Conservation (phyloP, 129 eudicot genomes). For the Centella asiatica region DNA sequence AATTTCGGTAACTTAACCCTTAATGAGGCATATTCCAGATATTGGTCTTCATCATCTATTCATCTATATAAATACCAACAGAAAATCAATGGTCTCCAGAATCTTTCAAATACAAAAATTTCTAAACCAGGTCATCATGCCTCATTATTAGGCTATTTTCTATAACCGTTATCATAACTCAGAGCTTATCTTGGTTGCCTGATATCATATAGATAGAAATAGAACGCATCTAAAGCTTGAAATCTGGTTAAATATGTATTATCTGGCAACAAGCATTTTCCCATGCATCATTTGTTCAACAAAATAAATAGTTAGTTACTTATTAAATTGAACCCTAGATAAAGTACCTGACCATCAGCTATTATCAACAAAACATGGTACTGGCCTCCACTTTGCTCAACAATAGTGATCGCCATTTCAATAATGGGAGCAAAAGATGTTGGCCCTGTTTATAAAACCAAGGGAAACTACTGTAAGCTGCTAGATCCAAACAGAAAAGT, state of each 20-base stretch:
- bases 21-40: too few relatives aligned
- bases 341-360: constrained; percentile 97
- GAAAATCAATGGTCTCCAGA: too few relatives aligned
- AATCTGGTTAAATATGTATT: background rate
- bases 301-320: background rate
- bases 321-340: too few relatives aligned
- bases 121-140: background rate
- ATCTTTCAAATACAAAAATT: too few relatives aligned
- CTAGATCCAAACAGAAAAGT: constrained; percentile 8
- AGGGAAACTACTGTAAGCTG: background rate
- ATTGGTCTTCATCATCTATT: too few relatives aligned
- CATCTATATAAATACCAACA: too few relatives aligned
- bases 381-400: constrained; percentile 96
- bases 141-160: background rate
- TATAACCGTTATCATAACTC: too few relatives aligned
- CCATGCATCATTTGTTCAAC: background rate
- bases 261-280: background rate
- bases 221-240: background rate
- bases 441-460: constrained; percentile 46
- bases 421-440: constrained; percentile 90
- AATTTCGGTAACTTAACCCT: too few relatives aligned
- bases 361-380: constrained; percentile 88
- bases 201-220: background rate
- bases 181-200: background rate
- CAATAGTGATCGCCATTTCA: constrained; percentile 92